A percentile compares a stretch with the other conserved stretches of the same genome.
Evolutionary conservation across 2,329 filamentous ascomycete species (phyloP).

Genomic region (Fusarium odoratissimum): DNA sequence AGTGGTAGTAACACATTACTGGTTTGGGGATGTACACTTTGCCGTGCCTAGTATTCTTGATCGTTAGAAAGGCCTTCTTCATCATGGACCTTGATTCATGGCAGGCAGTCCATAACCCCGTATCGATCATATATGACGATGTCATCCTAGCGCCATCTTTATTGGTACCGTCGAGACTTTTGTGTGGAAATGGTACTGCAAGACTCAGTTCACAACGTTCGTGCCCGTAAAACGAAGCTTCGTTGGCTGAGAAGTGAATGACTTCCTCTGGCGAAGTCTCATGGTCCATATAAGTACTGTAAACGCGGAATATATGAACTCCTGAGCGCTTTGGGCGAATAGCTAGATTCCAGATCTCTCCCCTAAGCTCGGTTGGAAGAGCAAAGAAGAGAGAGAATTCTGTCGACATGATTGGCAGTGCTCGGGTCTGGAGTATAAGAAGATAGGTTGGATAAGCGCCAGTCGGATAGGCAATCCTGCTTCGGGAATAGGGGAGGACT

Average conservation of each 20-base stretch:
- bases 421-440: fast-evolving
- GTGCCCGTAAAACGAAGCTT: too few relatives aligned
- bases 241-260: too few relatives aligned
- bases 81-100: slow-evolving; percentile 12
- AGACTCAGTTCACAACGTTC: neutral
- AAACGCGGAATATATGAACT: neutral
- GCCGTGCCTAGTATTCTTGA: neutral
- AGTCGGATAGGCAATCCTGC: neutral
- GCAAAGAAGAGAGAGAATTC: neutral
- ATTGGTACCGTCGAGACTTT: neutral
- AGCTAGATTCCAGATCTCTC: neutral
- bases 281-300: neutral
- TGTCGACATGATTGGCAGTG: fast-evolving
- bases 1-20: neutral
- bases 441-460: neutral
- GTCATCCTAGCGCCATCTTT: neutral
- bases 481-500: neutral
- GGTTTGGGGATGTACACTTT: neutral
- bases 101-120: slow-evolving; percentile 9
- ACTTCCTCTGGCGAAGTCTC: too few relatives aligned
- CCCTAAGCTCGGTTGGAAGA: neutral
- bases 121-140: slow-evolving; percentile 7
- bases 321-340: neutral
- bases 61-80: neutral
- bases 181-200: neutral